These are phyloP conservation scores for Chlamydomonas sp. DNA, from an alignment of 139 green algal species.

Conservation along the genomic window DNA sequence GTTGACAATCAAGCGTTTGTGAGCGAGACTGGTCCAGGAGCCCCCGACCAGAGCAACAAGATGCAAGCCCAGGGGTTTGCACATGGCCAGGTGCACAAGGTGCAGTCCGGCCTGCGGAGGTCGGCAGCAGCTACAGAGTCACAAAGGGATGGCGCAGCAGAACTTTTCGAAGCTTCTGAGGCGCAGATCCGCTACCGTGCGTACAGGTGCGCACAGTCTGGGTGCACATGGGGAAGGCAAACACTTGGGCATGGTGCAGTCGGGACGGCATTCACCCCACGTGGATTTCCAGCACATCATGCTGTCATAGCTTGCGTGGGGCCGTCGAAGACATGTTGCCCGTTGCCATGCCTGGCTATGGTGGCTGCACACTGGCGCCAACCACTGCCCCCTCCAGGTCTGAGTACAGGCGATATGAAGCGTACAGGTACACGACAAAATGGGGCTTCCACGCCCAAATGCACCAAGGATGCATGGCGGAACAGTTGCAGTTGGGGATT, in stretches of 20 bases:
- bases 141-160: constrained; percentile 31
- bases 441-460: neutral
- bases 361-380: too few species aligned
- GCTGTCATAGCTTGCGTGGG: too few species aligned
- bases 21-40: too few species aligned
- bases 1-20: too few species aligned
- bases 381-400: constrained; percentile 30
- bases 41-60: too few species aligned
- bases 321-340: too few species aligned
- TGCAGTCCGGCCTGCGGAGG: too few species aligned
- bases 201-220: constrained; percentile 49
- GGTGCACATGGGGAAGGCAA: neutral
- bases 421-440: constrained; percentile 54
- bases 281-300: neutral
- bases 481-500: too few species aligned
- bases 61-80: too few species aligned
- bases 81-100: too few species aligned
- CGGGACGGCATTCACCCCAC: neutral
- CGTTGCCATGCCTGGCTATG: too few species aligned
- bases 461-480: neutral
- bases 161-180: constrained; percentile 74
- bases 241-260: neutral
- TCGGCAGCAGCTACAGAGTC: neutral
- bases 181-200: constrained; percentile 78
- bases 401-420: constrained; percentile 58